Evolutionary conservation across 257 asterid species (phyloP).

Genomic region (Perilla frutescens): DNA sequence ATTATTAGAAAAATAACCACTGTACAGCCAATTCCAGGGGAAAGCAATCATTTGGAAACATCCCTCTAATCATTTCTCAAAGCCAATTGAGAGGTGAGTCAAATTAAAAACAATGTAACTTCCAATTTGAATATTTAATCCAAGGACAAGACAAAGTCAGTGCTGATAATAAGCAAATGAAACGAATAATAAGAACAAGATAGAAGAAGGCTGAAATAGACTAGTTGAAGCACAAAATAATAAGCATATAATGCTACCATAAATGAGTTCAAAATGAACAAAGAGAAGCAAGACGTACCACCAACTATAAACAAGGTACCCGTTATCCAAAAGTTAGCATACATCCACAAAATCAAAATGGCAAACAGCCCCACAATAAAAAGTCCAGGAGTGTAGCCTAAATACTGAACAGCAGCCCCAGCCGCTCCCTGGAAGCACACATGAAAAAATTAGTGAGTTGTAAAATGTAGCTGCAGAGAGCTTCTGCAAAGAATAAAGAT

Average conservation of each 20-base stretch:
- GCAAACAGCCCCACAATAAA: conserved; percentile 93
- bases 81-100: conserved; percentile 18
- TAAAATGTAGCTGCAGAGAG: too few relatives aligned
- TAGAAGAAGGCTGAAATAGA: conserved; percentile 2
- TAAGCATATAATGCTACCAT: conserved; percentile 24
- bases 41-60: conserved; percentile 8
- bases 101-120: conserved; percentile 2
- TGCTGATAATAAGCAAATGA: conserved; percentile 12
- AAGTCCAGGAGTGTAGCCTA: conserved; percentile 97
- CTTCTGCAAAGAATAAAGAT: conserved; percentile 29
- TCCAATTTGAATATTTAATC: neutral
- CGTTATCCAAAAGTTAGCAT: conserved; percentile 98
- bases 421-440: conserved; percentile 84
- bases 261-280: too few relatives aligned
- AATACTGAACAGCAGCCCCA: conserved; percentile 89
- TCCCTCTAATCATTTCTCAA: conserved; percentile 3
- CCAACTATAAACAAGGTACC: conserved; percentile 94
- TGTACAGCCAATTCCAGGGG: neutral
- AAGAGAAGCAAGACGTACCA: conserved; percentile 62
- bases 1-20: neutral
- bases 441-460: conserved; percentile 33
- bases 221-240: conserved; percentile 8
- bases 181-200: neutral
- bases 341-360: conserved; percentile 94
- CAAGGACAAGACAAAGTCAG: conserved; percentile 15